These are phyloP conservation scores for Serpula lacrymans DNA, from an alignment of 768 basidiomycete species.

Conservation along the genomic window DNA sequence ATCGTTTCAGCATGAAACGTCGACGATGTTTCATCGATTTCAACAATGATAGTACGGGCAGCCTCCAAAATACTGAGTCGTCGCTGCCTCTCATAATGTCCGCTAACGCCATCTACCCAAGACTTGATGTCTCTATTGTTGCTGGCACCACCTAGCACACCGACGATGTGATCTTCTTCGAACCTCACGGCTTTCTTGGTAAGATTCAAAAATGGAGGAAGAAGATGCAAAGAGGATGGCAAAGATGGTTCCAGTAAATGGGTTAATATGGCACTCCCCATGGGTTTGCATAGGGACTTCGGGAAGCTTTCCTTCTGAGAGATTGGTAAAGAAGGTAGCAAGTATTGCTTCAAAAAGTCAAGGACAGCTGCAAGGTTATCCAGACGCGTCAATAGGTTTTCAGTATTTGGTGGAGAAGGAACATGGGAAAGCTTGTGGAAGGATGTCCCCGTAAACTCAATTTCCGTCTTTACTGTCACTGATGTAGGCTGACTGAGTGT, in stretches of 20 bases:
- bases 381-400: slow-evolving; percentile 41
- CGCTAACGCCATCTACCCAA: slow-evolving; percentile 67
- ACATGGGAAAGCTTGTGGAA: slow-evolving; percentile 48
- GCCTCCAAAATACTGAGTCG: slow-evolving; percentile 62
- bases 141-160: slow-evolving; percentile 45
- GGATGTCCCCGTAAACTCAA: slow-evolving; percentile 26
- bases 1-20: slow-evolving; percentile 24
- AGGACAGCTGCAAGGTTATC: slow-evolving; percentile 54
- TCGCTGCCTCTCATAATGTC: slow-evolving; percentile 78
- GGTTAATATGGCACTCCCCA: slow-evolving; percentile 59
- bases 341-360: slow-evolving; percentile 55
- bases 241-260: slow-evolving; percentile 67
- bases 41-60: slow-evolving; percentile 54
- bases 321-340: slow-evolving; percentile 56
- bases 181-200: slow-evolving; percentile 58
- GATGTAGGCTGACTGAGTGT: slow-evolving; percentile 52
- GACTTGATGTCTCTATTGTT: slow-evolving; percentile 53
- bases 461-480: slow-evolving; percentile 34
- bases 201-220: slow-evolving; percentile 62
- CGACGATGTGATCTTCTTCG: slow-evolving; percentile 54
- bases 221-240: slow-evolving; percentile 56
- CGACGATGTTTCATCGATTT: slow-evolving; percentile 13
- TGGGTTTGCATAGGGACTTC: slow-evolving; percentile 57
- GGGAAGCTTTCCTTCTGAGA: slow-evolving; percentile 44
- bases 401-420: slow-evolving; percentile 40